phyloP scores from a whole-genome alignment of 2,329 filamentous ascomycete species.

The Atkinsonella hypoxylon region DNA sequence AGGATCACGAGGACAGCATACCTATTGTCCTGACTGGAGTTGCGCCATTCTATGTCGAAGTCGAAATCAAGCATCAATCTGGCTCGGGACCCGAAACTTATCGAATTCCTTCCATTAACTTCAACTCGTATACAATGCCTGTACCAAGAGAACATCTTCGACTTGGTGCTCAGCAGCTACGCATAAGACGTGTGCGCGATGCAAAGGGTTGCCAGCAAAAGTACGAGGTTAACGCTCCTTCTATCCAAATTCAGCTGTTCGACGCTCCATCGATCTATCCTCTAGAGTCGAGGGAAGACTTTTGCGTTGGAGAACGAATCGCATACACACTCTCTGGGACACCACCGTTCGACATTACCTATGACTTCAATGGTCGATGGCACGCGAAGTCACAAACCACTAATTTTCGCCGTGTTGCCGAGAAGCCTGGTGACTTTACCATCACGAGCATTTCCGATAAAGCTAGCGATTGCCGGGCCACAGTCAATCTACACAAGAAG shows the following conservation, averaged over 20 bases:
- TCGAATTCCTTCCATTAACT: conserved; percentile 66
- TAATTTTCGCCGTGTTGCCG: conserved; percentile 85
- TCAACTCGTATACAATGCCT: conserved; percentile 63
- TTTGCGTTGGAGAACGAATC: conserved; percentile 91
- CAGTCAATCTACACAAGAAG: conserved; percentile 63
- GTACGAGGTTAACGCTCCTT: conserved; percentile 56
- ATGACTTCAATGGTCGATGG: conserved; percentile 73
- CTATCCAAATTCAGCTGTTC: conserved; percentile 83
- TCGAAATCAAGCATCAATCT: conserved; percentile 87
- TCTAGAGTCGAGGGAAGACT: conserved; percentile 72
- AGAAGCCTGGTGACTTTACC: conserved; percentile 77
- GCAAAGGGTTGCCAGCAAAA: conserved; percentile 74
- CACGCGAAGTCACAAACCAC: conserved; percentile 71
- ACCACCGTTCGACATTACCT: conserved; percentile 85
- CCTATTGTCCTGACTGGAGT: conserved; percentile 74
- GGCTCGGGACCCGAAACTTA: conserved; percentile 69
- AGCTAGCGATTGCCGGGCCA: conserved; percentile 75
- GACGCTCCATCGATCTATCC: conserved; percentile 86
- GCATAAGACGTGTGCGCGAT: conserved; percentile 82
- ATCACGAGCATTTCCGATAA: conserved; percentile 82
- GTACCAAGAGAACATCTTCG: conserved; percentile 78
- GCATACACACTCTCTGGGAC: conserved; percentile 85
- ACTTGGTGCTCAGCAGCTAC: conserved; percentile 78
- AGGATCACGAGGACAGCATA: conserved; percentile 72
- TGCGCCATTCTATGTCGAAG: conserved; percentile 79